Percentiles rank a stretch among this genome's conserved stretches.
Evolutionary conservation across 169 alveolate genomes (phyloP).

Genomic region (Plasmodium vivax): DNA sequence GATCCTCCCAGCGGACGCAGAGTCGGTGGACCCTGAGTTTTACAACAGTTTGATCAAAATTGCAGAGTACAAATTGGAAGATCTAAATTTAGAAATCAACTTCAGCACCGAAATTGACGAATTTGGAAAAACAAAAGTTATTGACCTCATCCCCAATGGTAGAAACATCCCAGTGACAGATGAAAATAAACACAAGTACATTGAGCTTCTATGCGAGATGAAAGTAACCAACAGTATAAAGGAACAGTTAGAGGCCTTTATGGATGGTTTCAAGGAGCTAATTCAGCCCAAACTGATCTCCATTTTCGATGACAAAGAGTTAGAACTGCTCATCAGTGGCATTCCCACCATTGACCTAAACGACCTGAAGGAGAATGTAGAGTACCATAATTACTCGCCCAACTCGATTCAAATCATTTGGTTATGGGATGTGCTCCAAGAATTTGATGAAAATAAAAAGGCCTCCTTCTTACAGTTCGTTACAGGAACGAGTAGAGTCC

Average conservation of each 20-base stretch:
- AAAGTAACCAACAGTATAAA: conserved; percentile 95
- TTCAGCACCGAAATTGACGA: conserved; percentile 94
- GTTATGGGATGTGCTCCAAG: conserved; percentile 95
- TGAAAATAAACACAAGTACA: conserved; percentile 95
- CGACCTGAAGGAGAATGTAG: conserved; percentile 96
- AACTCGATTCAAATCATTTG: conserved; percentile 91
- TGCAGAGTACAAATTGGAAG: conserved; percentile 93
- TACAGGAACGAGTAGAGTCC: conserved; percentile 93
- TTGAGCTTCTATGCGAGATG: conserved; percentile 94
- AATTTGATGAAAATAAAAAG: conserved; percentile 92
- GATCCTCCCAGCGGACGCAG: conserved; percentile 96
- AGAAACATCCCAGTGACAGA: conserved; percentile 93
- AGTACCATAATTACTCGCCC: conserved; percentile 94
- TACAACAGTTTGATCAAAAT: conserved; percentile 95
- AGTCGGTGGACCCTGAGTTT: conserved; percentile 97
- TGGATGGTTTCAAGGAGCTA: conserved; percentile 97
- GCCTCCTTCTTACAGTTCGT: conserved; percentile 93
- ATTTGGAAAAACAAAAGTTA: conserved; percentile 94
- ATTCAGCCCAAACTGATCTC: conserved; percentile 95
- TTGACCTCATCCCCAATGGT: conserved; percentile 97
- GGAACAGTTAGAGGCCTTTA: conserved; percentile 96
- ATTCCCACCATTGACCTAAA: conserved; percentile 98
- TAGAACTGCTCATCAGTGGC: conserved; percentile 97
- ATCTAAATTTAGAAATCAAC: conserved; percentile 90
- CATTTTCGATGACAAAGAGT: conserved; percentile 95